A percentile compares a stretch with the other conserved stretches of the same genome.
Evolutionary conservation across 2,329 filamentous ascomycete species (phyloP).

Genomic region (Paecilomyces fulvus): DNA sequence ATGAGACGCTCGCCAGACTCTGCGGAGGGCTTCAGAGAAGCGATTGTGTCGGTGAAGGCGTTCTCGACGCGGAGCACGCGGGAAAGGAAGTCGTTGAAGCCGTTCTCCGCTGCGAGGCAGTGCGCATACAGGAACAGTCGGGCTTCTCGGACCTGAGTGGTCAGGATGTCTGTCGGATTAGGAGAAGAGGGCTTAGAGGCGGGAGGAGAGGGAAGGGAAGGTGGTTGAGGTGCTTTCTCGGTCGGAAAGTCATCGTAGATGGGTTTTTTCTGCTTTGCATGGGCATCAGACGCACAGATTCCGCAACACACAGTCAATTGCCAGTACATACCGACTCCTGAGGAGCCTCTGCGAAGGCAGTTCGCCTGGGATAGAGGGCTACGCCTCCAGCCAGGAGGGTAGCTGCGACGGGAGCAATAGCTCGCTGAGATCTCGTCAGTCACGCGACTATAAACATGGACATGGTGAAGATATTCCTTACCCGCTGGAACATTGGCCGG

Average conservation of each 20-base stretch:
- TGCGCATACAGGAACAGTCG: slow-evolving; percentile 74
- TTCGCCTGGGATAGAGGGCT: slow-evolving; percentile 31
- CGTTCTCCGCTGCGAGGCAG: slow-evolving; percentile 66
- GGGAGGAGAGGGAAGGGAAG: slow-evolving; percentile 14
- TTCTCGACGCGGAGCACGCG: slow-evolving; percentile 76
- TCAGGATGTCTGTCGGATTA: slow-evolving; percentile 83
- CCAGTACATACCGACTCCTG: slow-evolving; percentile 22
- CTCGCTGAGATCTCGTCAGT: slow-evolving; percentile 26
- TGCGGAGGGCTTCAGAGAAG: slow-evolving; percentile 75
- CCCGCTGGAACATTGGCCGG: slow-evolving; percentile 34
- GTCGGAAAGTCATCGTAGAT: slow-evolving; percentile 35
- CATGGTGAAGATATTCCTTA: slow-evolving; percentile 12
- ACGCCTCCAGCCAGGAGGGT: slow-evolving; percentile 33
- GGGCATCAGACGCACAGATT: slow-evolving; percentile 5
- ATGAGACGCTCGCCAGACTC: slow-evolving; percentile 82
- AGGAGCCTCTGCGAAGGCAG: slow-evolving; percentile 36
- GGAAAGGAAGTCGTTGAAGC: slow-evolving; percentile 74
- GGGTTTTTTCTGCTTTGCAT: slow-evolving; percentile 28
- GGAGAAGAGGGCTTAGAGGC: slow-evolving; percentile 37
- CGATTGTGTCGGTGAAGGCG: slow-evolving; percentile 80
- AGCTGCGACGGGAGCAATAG: slow-evolving; percentile 32
- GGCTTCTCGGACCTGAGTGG: slow-evolving; percentile 68
- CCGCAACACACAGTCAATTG: not conserved
- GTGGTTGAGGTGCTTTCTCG: slow-evolving; percentile 10
- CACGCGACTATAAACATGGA: slow-evolving; percentile 6